phyloP scores from a whole-genome alignment of 164 flowering plant species.

The Pachysandra terminalis region DNA sequence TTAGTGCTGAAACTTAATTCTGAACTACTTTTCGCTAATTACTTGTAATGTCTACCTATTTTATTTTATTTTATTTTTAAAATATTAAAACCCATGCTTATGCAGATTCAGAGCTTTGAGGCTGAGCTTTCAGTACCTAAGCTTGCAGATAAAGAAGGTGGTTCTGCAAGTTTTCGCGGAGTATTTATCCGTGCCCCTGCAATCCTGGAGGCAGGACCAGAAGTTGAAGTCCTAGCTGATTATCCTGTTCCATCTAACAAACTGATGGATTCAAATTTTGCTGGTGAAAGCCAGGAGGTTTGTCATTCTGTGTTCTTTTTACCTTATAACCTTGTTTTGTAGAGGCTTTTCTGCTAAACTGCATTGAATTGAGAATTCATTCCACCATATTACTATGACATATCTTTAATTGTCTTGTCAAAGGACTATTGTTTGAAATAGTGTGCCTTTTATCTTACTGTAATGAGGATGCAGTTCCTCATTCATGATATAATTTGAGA shows the following conservation, averaged over 20 bases:
- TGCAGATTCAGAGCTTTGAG: slow-evolving; percentile 91
- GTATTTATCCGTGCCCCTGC: slow-evolving; percentile 98
- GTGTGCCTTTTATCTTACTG: too few relatives aligned
- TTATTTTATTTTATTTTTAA: background rate
- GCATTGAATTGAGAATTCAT: background rate
- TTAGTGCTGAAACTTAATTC: background rate
- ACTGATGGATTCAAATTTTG: slow-evolving; percentile 22
- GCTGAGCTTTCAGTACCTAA: slow-evolving; percentile 66
- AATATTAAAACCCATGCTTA: background rate
- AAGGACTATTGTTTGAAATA: too few relatives aligned
- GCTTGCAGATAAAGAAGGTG: slow-evolving; percentile 77
- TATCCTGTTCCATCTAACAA: slow-evolving; percentile 40
- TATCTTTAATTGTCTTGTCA: too few relatives aligned
- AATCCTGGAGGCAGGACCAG: slow-evolving; percentile 84
- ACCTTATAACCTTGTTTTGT: background rate
- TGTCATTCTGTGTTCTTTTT: slow-evolving; percentile 1
- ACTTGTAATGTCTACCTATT: background rate
- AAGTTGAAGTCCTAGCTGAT: slow-evolving; percentile 81
- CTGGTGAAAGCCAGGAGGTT: slow-evolving; percentile 45
- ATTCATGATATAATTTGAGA: too few relatives aligned
- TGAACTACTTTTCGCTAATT: background rate
- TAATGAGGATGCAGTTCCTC: too few relatives aligned
- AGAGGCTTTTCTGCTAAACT: background rate
- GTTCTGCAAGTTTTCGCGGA: slow-evolving; percentile 74
- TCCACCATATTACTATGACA: too few relatives aligned